phyloP scores from a whole-genome alignment of 177 flowering plant genomes.

The Vitis hybrid region DNA sequence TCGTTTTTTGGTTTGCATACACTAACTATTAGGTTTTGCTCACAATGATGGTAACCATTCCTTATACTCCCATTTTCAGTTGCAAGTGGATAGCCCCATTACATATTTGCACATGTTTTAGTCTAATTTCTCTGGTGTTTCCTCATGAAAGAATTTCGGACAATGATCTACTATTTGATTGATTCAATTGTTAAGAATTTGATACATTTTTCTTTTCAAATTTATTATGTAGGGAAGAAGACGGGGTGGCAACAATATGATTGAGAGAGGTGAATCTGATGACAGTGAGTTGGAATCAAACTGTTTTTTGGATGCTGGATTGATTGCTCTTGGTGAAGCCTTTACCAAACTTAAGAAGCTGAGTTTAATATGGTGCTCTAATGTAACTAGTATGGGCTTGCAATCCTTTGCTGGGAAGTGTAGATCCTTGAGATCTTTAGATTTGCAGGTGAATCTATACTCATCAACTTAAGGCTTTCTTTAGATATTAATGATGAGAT shows the following conservation, averaged over 20 bases:
- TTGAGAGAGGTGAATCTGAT: constrained; percentile 32
- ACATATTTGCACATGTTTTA: too few species aligned
- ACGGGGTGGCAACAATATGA: constrained; percentile 17
- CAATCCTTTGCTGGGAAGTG: constrained; percentile 67
- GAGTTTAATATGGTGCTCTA: constrained; percentile 92
- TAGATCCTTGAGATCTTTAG: constrained; percentile 57
- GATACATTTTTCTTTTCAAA: background rate
- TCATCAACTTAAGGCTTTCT: background rate
- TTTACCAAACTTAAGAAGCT: constrained; percentile 67
- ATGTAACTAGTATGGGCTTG: constrained; percentile 60
- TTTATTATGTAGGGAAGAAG: constrained; percentile 49
- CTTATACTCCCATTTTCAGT: too few species aligned
- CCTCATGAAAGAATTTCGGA: too few species aligned
- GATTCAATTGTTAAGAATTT: background rate
- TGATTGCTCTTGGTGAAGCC: constrained; percentile 57
- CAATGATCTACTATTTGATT: too few species aligned
- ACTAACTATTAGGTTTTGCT: too few species aligned
- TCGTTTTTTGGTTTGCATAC: too few species aligned
- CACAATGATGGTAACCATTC: too few species aligned
- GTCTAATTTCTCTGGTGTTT: too few species aligned
- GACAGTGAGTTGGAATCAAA: constrained; percentile 33
- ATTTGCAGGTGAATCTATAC: constrained; percentile 64
- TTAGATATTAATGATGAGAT: too few species aligned
- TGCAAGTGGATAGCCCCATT: too few species aligned
- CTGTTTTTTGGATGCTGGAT: constrained; percentile 72